phyloP scores from a whole-genome alignment of 495 filamentous ascomycete genomes.

The Platismatia glauca region DNA sequence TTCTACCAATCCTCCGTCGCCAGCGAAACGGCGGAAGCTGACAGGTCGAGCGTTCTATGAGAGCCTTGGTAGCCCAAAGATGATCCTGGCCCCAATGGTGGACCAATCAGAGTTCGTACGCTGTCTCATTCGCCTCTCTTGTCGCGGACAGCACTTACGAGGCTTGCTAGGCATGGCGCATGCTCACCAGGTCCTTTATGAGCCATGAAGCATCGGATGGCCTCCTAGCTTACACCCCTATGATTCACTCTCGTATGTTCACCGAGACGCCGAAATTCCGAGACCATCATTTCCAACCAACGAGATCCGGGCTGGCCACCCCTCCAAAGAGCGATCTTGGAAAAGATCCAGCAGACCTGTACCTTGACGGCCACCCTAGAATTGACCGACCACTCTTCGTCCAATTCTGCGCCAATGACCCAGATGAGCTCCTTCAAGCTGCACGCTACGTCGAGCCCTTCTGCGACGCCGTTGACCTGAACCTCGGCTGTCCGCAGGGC shows the following conservation, averaged over 20 bases:
- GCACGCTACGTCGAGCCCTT: constrained; percentile 67
- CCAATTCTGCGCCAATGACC: constrained; percentile 92
- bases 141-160: constrained; percentile 20
- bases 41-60: constrained; percentile 85
- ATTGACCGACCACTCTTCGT: constrained; percentile 86
- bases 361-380: constrained; percentile 76
- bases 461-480: constrained; percentile 93
- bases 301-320: constrained; percentile 33
- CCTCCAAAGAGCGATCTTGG: not conserved
- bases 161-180: constrained; percentile 71
- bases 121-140: constrained; percentile 16
- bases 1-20: not conserved
- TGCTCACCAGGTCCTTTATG: constrained; percentile 87
- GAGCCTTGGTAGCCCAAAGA: constrained; percentile 82
- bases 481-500: constrained; percentile 95
- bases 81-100: constrained; percentile 93
- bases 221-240: constrained; percentile 80
- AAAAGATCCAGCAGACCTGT: constrained; percentile 27
- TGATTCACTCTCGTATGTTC: constrained; percentile 88
- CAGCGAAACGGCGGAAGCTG: constrained; percentile 43
- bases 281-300: constrained; percentile 65
- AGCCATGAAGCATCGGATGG: constrained; percentile 46
- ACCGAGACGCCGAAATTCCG: constrained; percentile 66
- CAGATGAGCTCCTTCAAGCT: constrained; percentile 64
- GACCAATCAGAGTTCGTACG: constrained; percentile 94